These are phyloP conservation scores for Penicillium pancosmium DNA, from an alignment of 495 filamentous ascomycete species.

Conservation along the genomic window DNA sequence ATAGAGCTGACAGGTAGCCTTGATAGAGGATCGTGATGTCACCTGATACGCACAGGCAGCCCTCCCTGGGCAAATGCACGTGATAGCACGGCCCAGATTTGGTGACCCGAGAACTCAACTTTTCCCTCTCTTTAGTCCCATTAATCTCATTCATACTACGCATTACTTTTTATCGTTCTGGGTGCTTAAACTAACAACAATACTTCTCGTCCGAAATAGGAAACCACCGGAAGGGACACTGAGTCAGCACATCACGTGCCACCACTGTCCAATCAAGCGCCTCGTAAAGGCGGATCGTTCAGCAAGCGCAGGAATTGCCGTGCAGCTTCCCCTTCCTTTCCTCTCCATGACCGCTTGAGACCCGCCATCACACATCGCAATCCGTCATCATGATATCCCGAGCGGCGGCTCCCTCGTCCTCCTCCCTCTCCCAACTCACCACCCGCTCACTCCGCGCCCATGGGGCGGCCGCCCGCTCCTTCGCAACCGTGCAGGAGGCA, in stretches of 20 bases:
- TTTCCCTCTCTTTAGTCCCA: no score
- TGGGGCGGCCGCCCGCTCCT: slow-evolving; percentile 59
- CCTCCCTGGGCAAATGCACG: no score
- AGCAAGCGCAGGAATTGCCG: slow-evolving; percentile 52
- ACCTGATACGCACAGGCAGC: no score
- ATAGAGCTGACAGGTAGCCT: no score
- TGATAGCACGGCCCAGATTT: no score
- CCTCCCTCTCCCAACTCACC: slow-evolving; percentile 55
- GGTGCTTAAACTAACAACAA: not conserved
- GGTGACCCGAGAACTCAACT: no score
- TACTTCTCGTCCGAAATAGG: slow-evolving; percentile 5
- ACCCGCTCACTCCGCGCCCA: slow-evolving; percentile 58
- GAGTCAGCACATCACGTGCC: slow-evolving; percentile 37
- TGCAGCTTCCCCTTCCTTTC: slow-evolving; percentile 34
- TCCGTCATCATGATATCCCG: slow-evolving; percentile 53
- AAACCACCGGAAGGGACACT: slow-evolving; percentile 18
- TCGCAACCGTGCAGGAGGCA: slow-evolving; percentile 90
- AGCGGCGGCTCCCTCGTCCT: slow-evolving; percentile 52
- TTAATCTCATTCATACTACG: no score
- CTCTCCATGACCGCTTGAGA: slow-evolving; percentile 31
- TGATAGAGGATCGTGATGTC: no score
- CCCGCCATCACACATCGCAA: slow-evolving; percentile 33
- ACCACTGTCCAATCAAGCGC: slow-evolving; percentile 39
- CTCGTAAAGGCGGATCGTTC: slow-evolving; percentile 50
- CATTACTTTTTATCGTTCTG: no score